Base-by-base conservation (phyloP, 148 eudicot genomes). In the Tetragonia tetragonoides region DNA sequence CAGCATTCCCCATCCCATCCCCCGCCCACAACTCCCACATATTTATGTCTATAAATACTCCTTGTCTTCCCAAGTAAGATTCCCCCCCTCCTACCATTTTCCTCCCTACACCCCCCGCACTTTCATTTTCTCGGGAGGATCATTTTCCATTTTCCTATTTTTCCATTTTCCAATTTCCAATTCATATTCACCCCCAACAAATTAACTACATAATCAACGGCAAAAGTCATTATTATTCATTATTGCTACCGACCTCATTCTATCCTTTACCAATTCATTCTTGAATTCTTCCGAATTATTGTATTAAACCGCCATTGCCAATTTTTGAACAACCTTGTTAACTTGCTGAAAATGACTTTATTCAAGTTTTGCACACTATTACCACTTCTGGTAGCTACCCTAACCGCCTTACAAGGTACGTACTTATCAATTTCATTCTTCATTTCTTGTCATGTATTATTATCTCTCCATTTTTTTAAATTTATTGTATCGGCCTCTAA, bases 1-100 rank as follows among this genome's bases (percentile, higher is more conserved):
- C 34, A 28, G 34, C 34, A 28, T 28, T 28, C 34, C 34, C 34
- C 34, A 28, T 28, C 34, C 34, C 34, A 28, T 28, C 34, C 34
- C 34, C 34, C 34, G 34, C 34, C 34, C 34, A 28, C 34, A 46
- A 46, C 11, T 46, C 51, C 8, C 24, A 9, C 28, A 7, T 24
- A 20, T 28, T 12, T 63, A 12, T 23, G 5, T 28, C 38, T 23
- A 24, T 61, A 71, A 10, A 24, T 16, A 70, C 46, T n/a, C 62
- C 42, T 63, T 68, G 14, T 82, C 42, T 39, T 23, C 37, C 40
- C 21, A 47, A 24, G 37, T 73, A 59, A 66, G 77, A 81, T 81
- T 77, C 84, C 74, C 84, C 74, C 7, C 66, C 40, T 9, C 53
- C 28, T 51, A 24, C 15, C 37, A 61, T 47, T 40, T 80, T 41